These are phyloP conservation scores for Ceratocystiopsis minuta DNA, from an alignment of 2,329 filamentous ascomycete species.

Conservation along the genomic window DNA sequence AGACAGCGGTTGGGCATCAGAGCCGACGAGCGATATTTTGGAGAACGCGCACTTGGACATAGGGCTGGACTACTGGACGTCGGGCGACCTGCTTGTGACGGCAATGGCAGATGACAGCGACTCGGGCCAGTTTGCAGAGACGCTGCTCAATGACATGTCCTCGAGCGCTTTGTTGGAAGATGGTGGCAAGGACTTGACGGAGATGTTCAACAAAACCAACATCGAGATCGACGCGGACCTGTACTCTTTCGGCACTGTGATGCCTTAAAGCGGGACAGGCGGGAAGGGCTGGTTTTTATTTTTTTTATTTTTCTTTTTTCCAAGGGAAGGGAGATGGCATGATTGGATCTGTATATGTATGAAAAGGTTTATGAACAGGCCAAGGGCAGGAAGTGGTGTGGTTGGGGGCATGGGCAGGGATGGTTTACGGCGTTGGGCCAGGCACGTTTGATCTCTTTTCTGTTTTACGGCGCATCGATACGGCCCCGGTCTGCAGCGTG, in stretches of 20 bases:
- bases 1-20: slow-evolving; percentile 34
- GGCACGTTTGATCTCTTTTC: neutral
- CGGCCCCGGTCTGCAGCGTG: too few species aligned
- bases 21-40: slow-evolving; percentile 44
- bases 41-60: slow-evolving; percentile 36
- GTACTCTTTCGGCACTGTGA: slow-evolving; percentile 12
- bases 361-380: too few species aligned
- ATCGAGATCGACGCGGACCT: slow-evolving; percentile 29
- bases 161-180: neutral
- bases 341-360: too few species aligned
- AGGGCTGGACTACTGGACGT: slow-evolving; percentile 28
- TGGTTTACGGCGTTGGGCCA: neutral
- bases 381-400: neutral
- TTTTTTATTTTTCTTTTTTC: neutral
- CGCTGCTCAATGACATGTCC: slow-evolving; percentile 22
- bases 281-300: neutral
- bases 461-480: too few species aligned
- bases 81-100: slow-evolving; percentile 23
- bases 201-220: slow-evolving; percentile 32
- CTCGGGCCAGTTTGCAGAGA: slow-evolving; percentile 5
- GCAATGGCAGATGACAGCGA: slow-evolving; percentile 15
- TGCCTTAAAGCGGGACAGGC: too few species aligned
- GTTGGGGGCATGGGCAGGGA: neutral
- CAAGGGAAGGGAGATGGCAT: too few species aligned
- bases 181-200: slow-evolving; percentile 19